A percentile compares a stretch with the other conserved stretches of the same genome.
phyloP scores from a whole-genome alignment of 345 rosid genomes.

The Eucalyptus tenuipes region DNA sequence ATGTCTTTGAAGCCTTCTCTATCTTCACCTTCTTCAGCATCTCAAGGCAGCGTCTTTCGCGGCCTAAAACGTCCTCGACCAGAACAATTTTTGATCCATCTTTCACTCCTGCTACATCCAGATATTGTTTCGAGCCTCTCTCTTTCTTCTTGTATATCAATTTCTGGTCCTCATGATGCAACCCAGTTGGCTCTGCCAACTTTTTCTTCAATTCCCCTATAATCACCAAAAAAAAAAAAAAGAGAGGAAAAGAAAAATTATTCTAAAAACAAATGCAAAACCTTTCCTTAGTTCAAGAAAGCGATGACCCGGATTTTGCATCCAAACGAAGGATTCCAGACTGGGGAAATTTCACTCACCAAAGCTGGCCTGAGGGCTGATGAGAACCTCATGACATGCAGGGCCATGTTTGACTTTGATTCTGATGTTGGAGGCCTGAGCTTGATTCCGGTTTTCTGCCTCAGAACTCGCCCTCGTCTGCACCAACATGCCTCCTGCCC shows the following conservation, averaged over 20 bases:
- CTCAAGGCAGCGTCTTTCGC: slow-evolving; percentile 36
- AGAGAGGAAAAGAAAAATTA: not conserved
- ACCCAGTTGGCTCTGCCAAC: slow-evolving; percentile 31
- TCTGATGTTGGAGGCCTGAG: slow-evolving; percentile 19
- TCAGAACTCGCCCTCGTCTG: slow-evolving; percentile 23
- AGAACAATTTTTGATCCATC: slow-evolving; percentile 40
- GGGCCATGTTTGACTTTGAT: slow-evolving; percentile 37
- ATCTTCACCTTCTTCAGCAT: slow-evolving; percentile 24
- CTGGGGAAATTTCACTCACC: slow-evolving; percentile 12
- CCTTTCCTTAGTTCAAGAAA: not conserved
- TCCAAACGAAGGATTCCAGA: not conserved
- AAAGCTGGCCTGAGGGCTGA: slow-evolving; percentile 43
- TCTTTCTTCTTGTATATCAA: slow-evolving; percentile 42
- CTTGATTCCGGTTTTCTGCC: not conserved
- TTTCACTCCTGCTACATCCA: slow-evolving; percentile 36
- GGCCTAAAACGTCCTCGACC: slow-evolving; percentile 33
- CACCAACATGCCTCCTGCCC: slow-evolving; percentile 65
- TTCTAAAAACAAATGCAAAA: not conserved
- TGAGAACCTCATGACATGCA: slow-evolving; percentile 12
- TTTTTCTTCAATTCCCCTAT: slow-evolving; percentile 52
- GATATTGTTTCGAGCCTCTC: slow-evolving; percentile 42
- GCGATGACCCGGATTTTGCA: not conserved
- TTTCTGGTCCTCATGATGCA: slow-evolving; percentile 45
- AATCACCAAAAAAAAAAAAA: not conserved
- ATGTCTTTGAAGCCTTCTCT: slow-evolving; percentile 36